These are phyloP conservation scores for Phytopythium kandeliae DNA, from an alignment of 352 stramenopile genomes.

Conservation along the genomic window DNA sequence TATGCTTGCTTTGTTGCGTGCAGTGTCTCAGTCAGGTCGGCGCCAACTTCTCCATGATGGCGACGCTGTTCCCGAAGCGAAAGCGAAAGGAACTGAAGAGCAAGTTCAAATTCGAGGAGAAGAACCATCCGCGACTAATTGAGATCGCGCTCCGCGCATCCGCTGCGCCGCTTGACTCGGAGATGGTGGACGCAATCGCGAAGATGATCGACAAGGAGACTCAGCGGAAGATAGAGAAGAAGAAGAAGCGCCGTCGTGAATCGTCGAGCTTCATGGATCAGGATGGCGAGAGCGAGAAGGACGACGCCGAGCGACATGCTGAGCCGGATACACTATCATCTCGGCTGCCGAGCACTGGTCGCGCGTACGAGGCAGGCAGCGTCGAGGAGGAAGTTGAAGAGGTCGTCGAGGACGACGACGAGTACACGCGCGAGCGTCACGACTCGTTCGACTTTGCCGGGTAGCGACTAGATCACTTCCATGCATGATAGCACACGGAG, in stretches of 20 bases:
- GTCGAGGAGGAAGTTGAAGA: slow-evolving; percentile 22
- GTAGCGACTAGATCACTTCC: slow-evolving; percentile 11
- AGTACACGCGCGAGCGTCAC: slow-evolving; percentile 45
- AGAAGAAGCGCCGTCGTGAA: slow-evolving; percentile 28
- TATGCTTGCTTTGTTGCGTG: neutral
- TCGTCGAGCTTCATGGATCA: slow-evolving; percentile 3
- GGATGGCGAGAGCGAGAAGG: neutral
- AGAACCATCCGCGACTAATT: slow-evolving; percentile 63
- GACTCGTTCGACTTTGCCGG: slow-evolving; percentile 69
- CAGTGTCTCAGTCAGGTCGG: slow-evolving; percentile 78
- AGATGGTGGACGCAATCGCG: slow-evolving; percentile 75
- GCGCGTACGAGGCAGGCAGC: neutral
- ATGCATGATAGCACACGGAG: neutral
- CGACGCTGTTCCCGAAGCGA: slow-evolving; percentile 73
- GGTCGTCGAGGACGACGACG: slow-evolving; percentile 35
- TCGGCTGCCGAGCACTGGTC: slow-evolving; percentile 10
- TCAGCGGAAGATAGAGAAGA: slow-evolving; percentile 42
- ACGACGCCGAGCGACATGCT: neutral
- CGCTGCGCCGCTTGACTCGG: slow-evolving; percentile 60
- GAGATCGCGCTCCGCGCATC: slow-evolving; percentile 77
- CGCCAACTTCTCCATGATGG: slow-evolving; percentile 86
- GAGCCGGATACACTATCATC: neutral
- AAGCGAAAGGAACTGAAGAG: slow-evolving; percentile 82
- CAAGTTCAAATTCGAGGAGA: slow-evolving; percentile 88
- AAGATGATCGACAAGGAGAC: slow-evolving; percentile 75